phyloP scores from a whole-genome alignment of 768 basidiomycete genomes.

The Obba rivulosa region DNA sequence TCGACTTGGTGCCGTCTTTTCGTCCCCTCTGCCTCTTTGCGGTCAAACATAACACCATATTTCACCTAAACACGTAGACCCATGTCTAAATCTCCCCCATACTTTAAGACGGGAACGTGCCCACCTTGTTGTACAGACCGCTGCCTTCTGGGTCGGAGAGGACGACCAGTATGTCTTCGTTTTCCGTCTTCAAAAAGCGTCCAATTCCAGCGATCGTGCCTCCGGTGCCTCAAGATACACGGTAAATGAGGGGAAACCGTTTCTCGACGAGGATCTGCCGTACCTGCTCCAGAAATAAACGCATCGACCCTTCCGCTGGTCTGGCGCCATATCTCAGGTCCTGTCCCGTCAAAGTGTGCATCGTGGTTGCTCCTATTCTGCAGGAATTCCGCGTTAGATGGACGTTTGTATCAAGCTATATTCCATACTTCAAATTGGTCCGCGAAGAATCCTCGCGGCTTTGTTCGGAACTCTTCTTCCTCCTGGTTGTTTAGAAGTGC shows the following conservation, averaged over 20 bases:
- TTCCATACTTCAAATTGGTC: conserved; percentile 83
- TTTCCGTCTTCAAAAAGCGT: conserved; percentile 70
- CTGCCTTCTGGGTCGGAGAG: conserved; percentile 92
- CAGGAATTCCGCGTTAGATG: not conserved
- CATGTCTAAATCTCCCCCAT: not conserved
- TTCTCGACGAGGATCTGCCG: conserved; percentile 5
- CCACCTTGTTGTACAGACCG: conserved; percentile 90
- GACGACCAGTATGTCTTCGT: conserved; percentile 60
- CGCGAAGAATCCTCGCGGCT: conserved; percentile 85
- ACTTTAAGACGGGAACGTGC: not conserved
- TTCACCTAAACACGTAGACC: conserved; percentile 54
- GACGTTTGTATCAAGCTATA: not conserved
- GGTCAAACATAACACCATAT: conserved; percentile 92
- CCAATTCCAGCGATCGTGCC: conserved; percentile 91
- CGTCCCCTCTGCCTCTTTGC: conserved; percentile 89
- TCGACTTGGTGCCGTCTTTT: conserved; percentile 93
- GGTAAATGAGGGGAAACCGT: not conserved
- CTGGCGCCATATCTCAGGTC: conserved; percentile 93
- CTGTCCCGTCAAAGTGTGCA: conserved; percentile 86
- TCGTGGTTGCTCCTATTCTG: conserved; percentile 87
- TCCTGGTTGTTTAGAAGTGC: conserved; percentile 25
- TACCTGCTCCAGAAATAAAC: conserved; percentile 89
- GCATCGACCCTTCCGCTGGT: conserved; percentile 77
- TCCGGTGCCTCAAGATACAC: conserved; percentile 73
- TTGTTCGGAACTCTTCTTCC: conserved; percentile 36